phyloP scores from a whole-genome alignment of 495 filamentous ascomycete genomes.

The Neurospora sp. region DNA sequence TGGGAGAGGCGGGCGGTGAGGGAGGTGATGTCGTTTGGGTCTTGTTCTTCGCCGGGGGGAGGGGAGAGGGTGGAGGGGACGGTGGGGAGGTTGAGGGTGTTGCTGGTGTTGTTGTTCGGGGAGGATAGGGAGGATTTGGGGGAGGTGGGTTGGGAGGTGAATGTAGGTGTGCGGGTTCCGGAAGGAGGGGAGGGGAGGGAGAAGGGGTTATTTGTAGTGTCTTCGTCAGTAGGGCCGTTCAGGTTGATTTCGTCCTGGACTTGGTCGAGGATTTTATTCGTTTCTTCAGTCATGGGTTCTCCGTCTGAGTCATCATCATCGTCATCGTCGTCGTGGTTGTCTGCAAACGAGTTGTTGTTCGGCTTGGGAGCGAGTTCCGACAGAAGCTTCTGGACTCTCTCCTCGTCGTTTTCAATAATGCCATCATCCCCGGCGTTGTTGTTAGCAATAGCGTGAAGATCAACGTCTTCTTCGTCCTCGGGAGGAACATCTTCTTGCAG shows the following conservation, averaged over 20 bases:
- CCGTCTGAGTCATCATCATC: constrained; percentile 27
- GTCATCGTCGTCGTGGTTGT: not conserved
- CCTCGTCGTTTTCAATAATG: constrained; percentile 10
- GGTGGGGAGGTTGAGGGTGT: constrained; percentile 21
- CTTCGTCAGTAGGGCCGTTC: not conserved
- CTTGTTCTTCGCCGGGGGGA: constrained; percentile 5
- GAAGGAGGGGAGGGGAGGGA: not conserved
- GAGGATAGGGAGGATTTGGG: not conserved
- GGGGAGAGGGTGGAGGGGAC: constrained; percentile 26
- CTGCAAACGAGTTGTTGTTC: not conserved
- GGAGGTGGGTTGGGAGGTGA: too few species aligned
- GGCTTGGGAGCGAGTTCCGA: constrained; percentile 9
- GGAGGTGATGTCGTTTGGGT: constrained; percentile 28
- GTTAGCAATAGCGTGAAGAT: not conserved
- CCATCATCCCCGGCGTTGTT: not conserved
- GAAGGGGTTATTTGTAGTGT: not conserved
- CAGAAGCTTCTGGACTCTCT: constrained; percentile 21
- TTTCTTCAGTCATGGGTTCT: constrained; percentile 25
- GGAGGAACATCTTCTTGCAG: constrained; percentile 7
- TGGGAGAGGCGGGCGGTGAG: constrained; percentile 33
- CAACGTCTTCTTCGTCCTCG: not conserved
- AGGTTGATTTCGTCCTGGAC: constrained; percentile 28
- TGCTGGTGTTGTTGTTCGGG: not conserved
- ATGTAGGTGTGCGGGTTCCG: not conserved
- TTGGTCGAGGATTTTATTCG: constrained; percentile 26